A percentile compares a stretch with the other conserved stretches of the same genome.
These are phyloP conservation scores for Allomyces macrogynus DNA, from an alignment of 192 early-diverging fungal species.

Conservation along the genomic window DNA sequence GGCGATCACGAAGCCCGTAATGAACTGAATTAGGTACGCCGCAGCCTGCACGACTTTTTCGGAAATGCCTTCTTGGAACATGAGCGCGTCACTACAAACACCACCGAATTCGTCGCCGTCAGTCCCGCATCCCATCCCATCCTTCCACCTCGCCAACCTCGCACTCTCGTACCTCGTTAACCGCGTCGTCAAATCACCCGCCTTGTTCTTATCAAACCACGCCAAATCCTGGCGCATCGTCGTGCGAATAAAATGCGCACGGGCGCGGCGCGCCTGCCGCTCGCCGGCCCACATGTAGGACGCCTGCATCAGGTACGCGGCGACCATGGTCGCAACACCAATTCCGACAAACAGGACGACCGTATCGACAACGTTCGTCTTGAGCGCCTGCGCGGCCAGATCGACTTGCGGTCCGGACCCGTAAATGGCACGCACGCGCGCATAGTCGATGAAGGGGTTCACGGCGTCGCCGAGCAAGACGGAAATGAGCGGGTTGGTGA, in stretches of 20 bases:
- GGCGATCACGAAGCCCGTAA: constrained; percentile 54
- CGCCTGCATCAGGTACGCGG: constrained; percentile 38
- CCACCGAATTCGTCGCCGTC: too few relatives aligned
- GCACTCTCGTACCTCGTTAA: constrained; percentile 14
- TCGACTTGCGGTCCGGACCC: neutral
- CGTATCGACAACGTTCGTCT: constrained; percentile 4
- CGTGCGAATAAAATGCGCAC: constrained; percentile 47
- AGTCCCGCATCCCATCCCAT: too few relatives aligned
- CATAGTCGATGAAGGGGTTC: constrained; percentile 12
- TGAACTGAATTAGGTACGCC: constrained; percentile 37
- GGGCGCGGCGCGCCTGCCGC: constrained; percentile 49
- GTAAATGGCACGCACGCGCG: neutral
- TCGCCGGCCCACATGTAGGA: constrained; percentile 25
- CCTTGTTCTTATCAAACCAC: constrained; percentile 62
- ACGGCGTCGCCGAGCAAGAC: constrained; percentile 17
- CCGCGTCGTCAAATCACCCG: constrained; percentile 67
- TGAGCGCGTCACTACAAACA: constrained; percentile 53
- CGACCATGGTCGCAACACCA: constrained; percentile 29
- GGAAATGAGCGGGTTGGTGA: constrained; percentile 7
- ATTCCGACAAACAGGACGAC: constrained; percentile 31
- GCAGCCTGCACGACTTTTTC: constrained; percentile 62
- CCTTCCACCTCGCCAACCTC: too few relatives aligned
- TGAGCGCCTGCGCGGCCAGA: constrained; percentile 2
- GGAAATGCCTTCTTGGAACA: constrained; percentile 72
- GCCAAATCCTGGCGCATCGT: constrained; percentile 72